Evolutionary conservation across 73 alveolate species (phyloP).

Genomic region (Paramecium tetraurelia): DNA sequence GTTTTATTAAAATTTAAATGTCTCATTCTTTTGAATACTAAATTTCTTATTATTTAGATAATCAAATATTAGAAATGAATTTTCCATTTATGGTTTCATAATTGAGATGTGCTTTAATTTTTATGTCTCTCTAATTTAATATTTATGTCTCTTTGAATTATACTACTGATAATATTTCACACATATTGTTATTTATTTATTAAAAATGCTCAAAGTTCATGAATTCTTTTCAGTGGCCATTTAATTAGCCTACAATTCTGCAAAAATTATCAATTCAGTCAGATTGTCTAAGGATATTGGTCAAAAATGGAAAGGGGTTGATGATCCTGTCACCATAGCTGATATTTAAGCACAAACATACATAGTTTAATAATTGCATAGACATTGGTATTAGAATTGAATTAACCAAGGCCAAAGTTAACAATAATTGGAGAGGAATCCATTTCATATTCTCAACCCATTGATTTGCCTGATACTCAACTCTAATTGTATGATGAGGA

Average conservation of each 20-base stretch:
- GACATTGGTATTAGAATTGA: not conserved
- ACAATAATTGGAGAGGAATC: constrained; percentile 64
- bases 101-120: too few species aligned
- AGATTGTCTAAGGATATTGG: constrained; percentile 7
- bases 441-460: not conserved
- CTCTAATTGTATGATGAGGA: not conserved
- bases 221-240: constrained; percentile 55
- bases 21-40: too few species aligned
- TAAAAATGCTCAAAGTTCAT: constrained; percentile 37
- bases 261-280: constrained; percentile 47
- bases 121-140: too few species aligned
- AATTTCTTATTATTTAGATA: too few species aligned
- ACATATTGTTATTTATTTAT: constrained; percentile 51
- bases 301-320: constrained; percentile 47
- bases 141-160: too few species aligned
- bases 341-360: constrained; percentile 56
- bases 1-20: too few species aligned
- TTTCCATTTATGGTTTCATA: too few species aligned
- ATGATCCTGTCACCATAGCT: constrained; percentile 66
- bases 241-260: constrained; percentile 58
- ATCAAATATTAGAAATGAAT: too few species aligned
- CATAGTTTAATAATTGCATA: constrained; percentile 19
- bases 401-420: constrained; percentile 45
- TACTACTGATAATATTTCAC: constrained; percentile 74
- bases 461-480: constrained; percentile 1